phyloP scores from a whole-genome alignment of 2,329 filamentous ascomycete genomes.

The Byssochlamys sp. region DNA sequence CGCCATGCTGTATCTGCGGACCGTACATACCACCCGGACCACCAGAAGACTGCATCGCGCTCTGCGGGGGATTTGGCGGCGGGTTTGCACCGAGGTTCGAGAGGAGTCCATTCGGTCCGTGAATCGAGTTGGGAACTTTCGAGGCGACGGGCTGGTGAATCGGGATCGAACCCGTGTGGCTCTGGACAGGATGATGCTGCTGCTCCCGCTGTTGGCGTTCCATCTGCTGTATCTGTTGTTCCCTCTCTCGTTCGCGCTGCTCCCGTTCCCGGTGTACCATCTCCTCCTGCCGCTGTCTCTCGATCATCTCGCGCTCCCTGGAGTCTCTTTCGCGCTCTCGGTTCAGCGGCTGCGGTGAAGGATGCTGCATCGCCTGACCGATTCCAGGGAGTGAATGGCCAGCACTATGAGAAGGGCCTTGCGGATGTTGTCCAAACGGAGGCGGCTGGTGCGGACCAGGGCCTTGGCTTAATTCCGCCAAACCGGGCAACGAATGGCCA shows the following conservation, averaged over 20 bases:
- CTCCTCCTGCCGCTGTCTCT: constrained; percentile 47
- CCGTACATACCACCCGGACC: constrained; percentile 59
- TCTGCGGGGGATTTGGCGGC: constrained; percentile 44
- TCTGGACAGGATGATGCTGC: constrained; percentile 69
- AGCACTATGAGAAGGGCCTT: constrained; percentile 25
- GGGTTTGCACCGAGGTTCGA: constrained; percentile 58
- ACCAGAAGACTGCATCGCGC: constrained; percentile 49
- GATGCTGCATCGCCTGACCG: constrained; percentile 33
- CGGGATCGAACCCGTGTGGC: constrained; percentile 75
- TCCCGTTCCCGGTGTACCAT: constrained; percentile 49
- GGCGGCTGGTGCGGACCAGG: constrained; percentile 33
- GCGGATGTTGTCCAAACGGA: constrained; percentile 34
- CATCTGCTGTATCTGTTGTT: constrained; percentile 49
- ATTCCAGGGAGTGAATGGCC: constrained; percentile 33
- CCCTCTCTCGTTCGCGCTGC: constrained; percentile 36
- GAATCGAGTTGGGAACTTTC: constrained; percentile 68
- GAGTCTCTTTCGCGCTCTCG: constrained; percentile 43
- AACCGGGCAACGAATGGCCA: constrained; percentile 37
- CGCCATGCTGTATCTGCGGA: constrained; percentile 53
- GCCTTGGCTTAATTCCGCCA: constrained; percentile 39
- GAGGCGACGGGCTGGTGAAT: constrained; percentile 91
- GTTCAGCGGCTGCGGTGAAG: constrained; percentile 33
- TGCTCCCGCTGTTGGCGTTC: constrained; percentile 42
- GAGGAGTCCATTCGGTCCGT: constrained; percentile 82
- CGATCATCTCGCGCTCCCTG: constrained; percentile 44